These are phyloP conservation scores for Claviceps capensis DNA, from an alignment of 2,329 filamentous ascomycete genomes.

Conservation along the genomic window DNA sequence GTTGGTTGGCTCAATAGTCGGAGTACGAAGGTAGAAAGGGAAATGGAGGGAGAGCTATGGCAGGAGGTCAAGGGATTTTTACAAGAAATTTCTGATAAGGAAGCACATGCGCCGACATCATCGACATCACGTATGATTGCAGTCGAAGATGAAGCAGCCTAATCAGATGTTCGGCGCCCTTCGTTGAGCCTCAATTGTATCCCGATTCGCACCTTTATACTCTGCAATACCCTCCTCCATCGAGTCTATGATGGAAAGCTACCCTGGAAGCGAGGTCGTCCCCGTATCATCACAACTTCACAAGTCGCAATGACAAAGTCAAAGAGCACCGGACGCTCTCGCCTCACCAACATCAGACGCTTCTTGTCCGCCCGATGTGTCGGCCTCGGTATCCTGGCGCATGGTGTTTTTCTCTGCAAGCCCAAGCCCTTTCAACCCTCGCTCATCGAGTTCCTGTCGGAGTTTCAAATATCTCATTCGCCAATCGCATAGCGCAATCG, in stretches of 20 bases:
- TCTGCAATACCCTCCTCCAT: neutral
- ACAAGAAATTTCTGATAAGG: slow-evolving; percentile 23
- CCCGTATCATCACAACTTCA: neutral
- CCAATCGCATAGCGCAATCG: slow-evolving; percentile 6
- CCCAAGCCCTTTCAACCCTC: slow-evolving; percentile 2
- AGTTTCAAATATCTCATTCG: slow-evolving; percentile 6
- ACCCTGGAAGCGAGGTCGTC: neutral
- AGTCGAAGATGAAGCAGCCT: neutral
- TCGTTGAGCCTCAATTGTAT: neutral
- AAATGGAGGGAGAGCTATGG: slow-evolving; percentile 77
- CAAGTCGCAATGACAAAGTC: neutral
- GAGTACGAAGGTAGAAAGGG: slow-evolving; percentile 65
- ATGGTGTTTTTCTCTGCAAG: neutral
- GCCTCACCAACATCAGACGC: neutral
- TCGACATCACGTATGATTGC: neutral
- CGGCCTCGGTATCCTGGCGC: neutral
- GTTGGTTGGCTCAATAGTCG: slow-evolving; percentile 83
- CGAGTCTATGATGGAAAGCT: neutral
- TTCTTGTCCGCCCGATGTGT: neutral
- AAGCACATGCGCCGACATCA: slow-evolving; percentile 4
- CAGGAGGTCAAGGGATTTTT: slow-evolving; percentile 25
- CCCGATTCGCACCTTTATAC: neutral
- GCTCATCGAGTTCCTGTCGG: slow-evolving; percentile 5
- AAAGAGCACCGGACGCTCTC: slow-evolving; percentile 5
- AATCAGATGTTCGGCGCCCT: neutral